A percentile compares a stretch with the other conserved stretches of the same genome.
Evolutionary conservation across 176 grass and related monocot genomes (phyloP).

Genomic region (Oryza glumipatula): DNA sequence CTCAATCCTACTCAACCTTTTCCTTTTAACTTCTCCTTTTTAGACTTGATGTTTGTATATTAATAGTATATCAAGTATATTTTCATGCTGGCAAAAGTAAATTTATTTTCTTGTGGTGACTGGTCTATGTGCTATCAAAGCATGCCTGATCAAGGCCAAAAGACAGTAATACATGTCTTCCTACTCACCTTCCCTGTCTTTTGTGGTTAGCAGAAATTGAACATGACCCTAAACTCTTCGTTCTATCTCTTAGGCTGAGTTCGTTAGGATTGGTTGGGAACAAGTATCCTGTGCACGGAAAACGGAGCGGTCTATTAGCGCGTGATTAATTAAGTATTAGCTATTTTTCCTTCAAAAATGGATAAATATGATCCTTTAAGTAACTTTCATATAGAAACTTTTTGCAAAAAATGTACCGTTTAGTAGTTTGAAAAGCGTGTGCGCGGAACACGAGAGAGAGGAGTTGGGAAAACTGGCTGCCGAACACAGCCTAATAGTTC

Average conservation of each 20-base stretch:
- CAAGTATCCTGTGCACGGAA: too few species aligned
- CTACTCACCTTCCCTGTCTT: constrained; percentile 27
- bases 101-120: constrained; percentile 21
- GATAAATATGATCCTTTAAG: too few species aligned
- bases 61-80: constrained; percentile 27
- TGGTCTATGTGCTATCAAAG: neutral
- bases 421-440: too few species aligned
- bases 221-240: neutral
- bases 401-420: too few species aligned
- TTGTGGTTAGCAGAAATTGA: constrained; percentile 19
- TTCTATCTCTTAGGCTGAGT: neutral
- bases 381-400: too few species aligned
- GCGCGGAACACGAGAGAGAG: too few species aligned
- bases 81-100: neutral
- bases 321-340: too few species aligned
- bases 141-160: neutral
- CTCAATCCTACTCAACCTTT: neutral
- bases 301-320: too few species aligned
- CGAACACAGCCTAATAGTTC: neutral
- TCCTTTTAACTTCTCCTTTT: constrained; percentile 22
- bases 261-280: too few species aligned
- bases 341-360: too few species aligned
- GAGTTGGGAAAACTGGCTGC: too few species aligned
- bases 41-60: neutral
- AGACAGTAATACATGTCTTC: neutral